Percentiles rank a stretch among this genome's conserved stretches.
Conservation (phyloP, 257 asterid genomes). For the Przewalskia tangutica region DNA sequence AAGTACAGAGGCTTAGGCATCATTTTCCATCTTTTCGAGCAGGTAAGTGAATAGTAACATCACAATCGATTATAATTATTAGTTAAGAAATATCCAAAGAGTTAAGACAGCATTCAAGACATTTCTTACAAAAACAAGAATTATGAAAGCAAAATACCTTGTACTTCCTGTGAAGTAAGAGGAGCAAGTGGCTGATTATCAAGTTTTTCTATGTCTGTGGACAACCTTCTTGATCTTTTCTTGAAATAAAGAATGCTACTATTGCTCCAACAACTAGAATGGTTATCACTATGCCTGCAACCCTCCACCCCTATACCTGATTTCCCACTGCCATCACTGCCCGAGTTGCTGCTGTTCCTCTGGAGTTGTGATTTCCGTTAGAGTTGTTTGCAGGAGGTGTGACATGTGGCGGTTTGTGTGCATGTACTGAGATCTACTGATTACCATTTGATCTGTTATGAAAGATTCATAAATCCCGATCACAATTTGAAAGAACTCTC, state of each 20-base stretch:
- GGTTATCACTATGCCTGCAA: constrained; percentile 79
- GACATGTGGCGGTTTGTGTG: constrained; percentile 97
- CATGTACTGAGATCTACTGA: constrained; percentile 59
- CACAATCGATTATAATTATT: too few species aligned
- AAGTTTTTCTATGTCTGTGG: too few species aligned
- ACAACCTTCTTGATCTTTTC: too few species aligned
- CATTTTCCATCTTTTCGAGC: too few species aligned
- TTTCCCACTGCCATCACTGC: constrained; percentile 29
- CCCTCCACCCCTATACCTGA: constrained; percentile 78
- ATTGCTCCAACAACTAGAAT: constrained; percentile 72
- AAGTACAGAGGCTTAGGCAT: too few species aligned
- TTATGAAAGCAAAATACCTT: too few species aligned
- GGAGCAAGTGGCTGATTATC: too few species aligned
- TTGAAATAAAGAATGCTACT: constrained; percentile 55
- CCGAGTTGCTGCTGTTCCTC: constrained; percentile 29
- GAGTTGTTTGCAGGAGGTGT: constrained; percentile 73
- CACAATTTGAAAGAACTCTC: neutral
- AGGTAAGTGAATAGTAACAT: too few species aligned
- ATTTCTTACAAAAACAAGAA: too few species aligned
- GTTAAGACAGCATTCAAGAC: too few species aligned
- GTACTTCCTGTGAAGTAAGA: too few species aligned
- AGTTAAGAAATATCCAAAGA: too few species aligned
- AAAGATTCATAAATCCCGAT: neutral
- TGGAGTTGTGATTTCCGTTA: constrained; percentile 32
- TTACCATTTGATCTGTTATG: constrained; percentile 61